Base-by-base conservation (phyloP, 352 stramenopile genomes). In the Phytophthora cactorum region DNA sequence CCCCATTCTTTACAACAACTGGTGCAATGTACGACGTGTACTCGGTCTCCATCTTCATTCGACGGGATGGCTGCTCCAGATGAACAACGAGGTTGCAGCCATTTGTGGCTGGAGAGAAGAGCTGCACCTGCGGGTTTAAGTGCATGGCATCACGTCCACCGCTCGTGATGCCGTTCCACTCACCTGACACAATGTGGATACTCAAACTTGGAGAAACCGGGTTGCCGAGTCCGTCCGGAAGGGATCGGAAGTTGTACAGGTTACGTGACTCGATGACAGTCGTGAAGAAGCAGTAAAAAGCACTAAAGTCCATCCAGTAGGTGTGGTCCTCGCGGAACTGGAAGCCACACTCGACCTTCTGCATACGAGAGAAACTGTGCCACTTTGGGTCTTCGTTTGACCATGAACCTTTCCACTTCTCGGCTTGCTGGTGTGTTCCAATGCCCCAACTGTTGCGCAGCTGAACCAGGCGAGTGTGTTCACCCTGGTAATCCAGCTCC, bases 381-480 rank as follows among this genome's bases (percentile, higher is more conserved):
- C 87, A 95, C 50, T 89, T 82, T 4, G 83, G 68, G 32, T 92
- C 84, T 45, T 78, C 74, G 38, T 76, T 89, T 3, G 85, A 92
- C 87, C 87, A 95, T 8, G 82, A 67, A 10, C 86, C 85, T 17
- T 68, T 74, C 82, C 82, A 92, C 36, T 91, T 91, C 32, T 90
- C 85, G 2, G 80, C 71, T 51, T 91, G 78, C 29, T 84, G 63
- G 59, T 80, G 72, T 3, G 73, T 79, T 49, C 84, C 87, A 39
- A 90, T 73, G 10, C 86, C 84, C 84, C 86, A 96, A 66, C 82
- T 92, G 70, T 96, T 96, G 56, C 86, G 83, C 49, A 96, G 66
- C 64, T 93, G 86, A 14, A 96, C 55, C 29, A 96, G 67, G 17
- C 84, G 85, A 28, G 79, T 74, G 5, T 54, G 59, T 17, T 85